phyloP scores from a whole-genome alignment of 371 early-diverging fungal species.

The Parasitella parasitica region DNA sequence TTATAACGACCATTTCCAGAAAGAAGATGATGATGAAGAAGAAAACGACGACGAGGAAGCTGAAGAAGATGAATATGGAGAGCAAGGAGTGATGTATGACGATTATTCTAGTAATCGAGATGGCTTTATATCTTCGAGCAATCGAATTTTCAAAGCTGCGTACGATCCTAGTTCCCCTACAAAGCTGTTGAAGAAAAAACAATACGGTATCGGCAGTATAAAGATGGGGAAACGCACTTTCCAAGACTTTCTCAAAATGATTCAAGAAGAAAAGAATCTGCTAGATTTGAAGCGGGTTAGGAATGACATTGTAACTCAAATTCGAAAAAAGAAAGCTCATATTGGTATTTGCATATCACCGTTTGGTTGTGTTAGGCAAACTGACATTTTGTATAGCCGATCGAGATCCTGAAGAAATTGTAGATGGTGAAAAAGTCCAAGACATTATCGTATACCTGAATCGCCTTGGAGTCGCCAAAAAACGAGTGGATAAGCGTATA shows the following conservation, averaged over 20 bases:
- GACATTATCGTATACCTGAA: conserved; percentile 74
- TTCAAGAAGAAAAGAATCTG: conserved; percentile 69
- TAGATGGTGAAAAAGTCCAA: conserved; percentile 81
- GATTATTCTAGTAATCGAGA: not conserved
- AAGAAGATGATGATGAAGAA: conserved; percentile 3
- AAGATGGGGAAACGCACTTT: conserved; percentile 55
- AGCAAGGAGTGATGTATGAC: not conserved
- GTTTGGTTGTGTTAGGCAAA: not conserved
- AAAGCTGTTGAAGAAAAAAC: not conserved
- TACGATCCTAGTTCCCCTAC: not conserved
- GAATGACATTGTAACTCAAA: conserved; percentile 75
- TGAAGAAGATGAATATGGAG: not conserved
- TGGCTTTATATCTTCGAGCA: not conserved
- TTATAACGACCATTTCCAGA: conserved; percentile 10
- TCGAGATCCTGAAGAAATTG: conserved; percentile 67
- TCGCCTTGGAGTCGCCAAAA: conserved; percentile 70
- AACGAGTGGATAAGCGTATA: conserved; percentile 74
- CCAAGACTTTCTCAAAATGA: conserved; percentile 75
- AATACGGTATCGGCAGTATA: conserved; percentile 20
- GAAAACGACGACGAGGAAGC: not conserved
- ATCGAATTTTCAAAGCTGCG: not conserved
- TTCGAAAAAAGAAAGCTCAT: conserved; percentile 64
- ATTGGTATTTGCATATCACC: conserved; percentile 38
- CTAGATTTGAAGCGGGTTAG: conserved; percentile 65
- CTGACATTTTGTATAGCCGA: conserved; percentile 38